Percentiles rank a stretch among this genome's conserved stretches.
phyloP scores from a whole-genome alignment of 352 stramenopile species.

The Globisporangium recalcitrans region DNA sequence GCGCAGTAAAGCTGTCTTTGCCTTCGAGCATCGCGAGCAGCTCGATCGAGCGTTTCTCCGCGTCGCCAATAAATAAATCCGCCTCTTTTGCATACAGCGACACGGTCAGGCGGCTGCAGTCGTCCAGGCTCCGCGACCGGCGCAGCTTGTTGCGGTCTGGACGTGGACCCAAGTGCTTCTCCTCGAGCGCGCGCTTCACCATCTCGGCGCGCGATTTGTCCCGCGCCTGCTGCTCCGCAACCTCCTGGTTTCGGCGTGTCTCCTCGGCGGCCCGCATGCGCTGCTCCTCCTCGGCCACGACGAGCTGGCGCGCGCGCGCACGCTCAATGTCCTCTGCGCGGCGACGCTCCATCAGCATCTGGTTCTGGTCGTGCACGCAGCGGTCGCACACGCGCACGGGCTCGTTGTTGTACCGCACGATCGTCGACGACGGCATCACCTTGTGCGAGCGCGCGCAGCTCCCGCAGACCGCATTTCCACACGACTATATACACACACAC shows the following conservation, averaged over 20 bases:
- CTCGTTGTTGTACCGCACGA: conserved; percentile 74
- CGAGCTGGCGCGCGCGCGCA: conserved; percentile 62
- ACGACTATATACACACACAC: conserved; percentile 34
- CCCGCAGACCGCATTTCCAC: conserved; percentile 73
- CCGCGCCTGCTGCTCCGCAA: conserved; percentile 33
- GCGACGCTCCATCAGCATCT: conserved; percentile 64
- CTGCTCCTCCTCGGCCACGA: conserved; percentile 61
- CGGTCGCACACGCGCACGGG: conserved; percentile 76
- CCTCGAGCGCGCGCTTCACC: conserved; percentile 42
- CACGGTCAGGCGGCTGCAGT: conserved; percentile 29
- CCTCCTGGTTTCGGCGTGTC: conserved; percentile 40
- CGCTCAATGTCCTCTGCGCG: conserved; percentile 68
- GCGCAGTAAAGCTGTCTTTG: conserved; percentile 18
- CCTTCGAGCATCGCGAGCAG: conserved; percentile 21
- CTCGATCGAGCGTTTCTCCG: conserved; percentile 46
- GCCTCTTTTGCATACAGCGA: conserved; percentile 40
- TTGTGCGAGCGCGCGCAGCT: conserved; percentile 75
- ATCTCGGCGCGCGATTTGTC: conserved; percentile 36
- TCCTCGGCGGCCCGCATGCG: conserved; percentile 52
- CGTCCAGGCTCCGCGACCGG: conserved; percentile 45
- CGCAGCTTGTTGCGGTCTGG: conserved; percentile 39
- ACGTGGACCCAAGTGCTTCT: conserved; percentile 52
- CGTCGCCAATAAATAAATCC: conserved; percentile 51
- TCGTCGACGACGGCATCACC: conserved; percentile 55
- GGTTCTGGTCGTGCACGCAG: conserved; percentile 71